Percentiles rank a stretch among this genome's conserved stretches.
phyloP scores from a whole-genome alignment of 805 yeast genomes.

The Saturnispora hagleri region DNA sequence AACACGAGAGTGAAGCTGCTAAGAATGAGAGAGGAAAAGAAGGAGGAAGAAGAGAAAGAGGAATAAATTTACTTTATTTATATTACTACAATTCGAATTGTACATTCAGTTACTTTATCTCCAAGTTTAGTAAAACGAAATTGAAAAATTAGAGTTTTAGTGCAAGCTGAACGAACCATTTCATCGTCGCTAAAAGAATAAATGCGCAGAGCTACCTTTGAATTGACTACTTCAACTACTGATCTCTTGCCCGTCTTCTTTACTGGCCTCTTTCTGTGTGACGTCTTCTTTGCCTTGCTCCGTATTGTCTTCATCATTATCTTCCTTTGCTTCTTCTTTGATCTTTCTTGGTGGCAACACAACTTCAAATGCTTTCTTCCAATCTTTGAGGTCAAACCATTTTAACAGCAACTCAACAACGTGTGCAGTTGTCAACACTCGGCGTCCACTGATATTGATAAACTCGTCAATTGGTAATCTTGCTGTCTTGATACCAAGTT shows the following conservation, averaged over 20 bases:
- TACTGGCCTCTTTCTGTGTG: no score
- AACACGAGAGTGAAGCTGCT: conserved; percentile 41
- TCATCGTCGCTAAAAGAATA: no score
- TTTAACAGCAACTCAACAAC: conserved; percentile 81
- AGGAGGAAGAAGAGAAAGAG: background rate
- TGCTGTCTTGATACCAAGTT: conserved; percentile 60
- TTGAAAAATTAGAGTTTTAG: no score
- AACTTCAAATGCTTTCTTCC: conserved; percentile 82
- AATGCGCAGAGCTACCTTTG: no score
- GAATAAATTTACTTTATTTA: background rate
- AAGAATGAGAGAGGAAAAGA: background rate
- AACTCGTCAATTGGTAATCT: conserved; percentile 82
- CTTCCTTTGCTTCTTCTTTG: background rate
- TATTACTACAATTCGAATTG: background rate
- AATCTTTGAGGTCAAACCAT: conserved; percentile 70
- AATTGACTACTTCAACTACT: background rate
- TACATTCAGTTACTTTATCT: no score
- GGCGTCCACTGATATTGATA: conserved; percentile 74
- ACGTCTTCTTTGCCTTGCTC: background rate
- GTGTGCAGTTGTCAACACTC: conserved; percentile 87
- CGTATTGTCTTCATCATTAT: background rate
- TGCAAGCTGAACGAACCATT: no score
- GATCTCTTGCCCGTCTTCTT: background rate
- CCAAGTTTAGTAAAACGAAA: no score
- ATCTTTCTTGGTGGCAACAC: conserved; percentile 75